Evolutionary conservation across 208 protist genomes (phyloP), one percentile per base, ranked within the genome.

Genomic region (Acanthamoeba rhysodes): DNA sequence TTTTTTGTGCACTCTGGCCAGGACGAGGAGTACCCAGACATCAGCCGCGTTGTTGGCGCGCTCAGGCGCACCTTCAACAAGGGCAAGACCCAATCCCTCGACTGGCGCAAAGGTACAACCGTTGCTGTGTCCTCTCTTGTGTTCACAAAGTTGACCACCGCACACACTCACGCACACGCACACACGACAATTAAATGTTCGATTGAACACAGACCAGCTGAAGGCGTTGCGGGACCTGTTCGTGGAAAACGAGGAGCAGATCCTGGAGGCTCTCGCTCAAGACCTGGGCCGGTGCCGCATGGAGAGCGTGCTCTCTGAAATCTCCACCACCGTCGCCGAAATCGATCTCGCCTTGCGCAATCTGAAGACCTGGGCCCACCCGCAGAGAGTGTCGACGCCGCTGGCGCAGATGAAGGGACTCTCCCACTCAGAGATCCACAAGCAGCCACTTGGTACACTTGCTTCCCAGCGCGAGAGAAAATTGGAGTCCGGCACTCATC

Each of bases 361-460:
- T 20, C 64, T 92, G 16, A 85, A 85, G 45, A 84, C 59, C 32
- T 92, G 85, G 85, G 64, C 59, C 3, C 85, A 92, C 22, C 55
- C 64, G 22, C 85, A 92, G 29, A 16, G 32, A 2, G 85, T 92
- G 14, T 48, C 59, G n/a, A 74, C 64, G 34, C 85, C 85, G 4
- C 59, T 92, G 20, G 48, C 85, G 16, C 85, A 92, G 34, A 92
- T 92, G 85, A 92, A 92, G 45, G 85, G 85, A 27, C 55, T 92
- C 34, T 74, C 85, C 24, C 18, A 12, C 48, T 66, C 64, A 2
- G 64, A 92, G 29, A 85, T 85, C 78, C 78, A 85, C 78, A 85
- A 85, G 48, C 78, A 85, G 78, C 78, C 78, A 1, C 78, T 85
- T 27, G 78, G 78, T 59, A 59, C 78, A n/a, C n/a, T n/a, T 41